Conservation (phyloP, 108 stramenopile species). For the Heterococcus sp. region DNA sequence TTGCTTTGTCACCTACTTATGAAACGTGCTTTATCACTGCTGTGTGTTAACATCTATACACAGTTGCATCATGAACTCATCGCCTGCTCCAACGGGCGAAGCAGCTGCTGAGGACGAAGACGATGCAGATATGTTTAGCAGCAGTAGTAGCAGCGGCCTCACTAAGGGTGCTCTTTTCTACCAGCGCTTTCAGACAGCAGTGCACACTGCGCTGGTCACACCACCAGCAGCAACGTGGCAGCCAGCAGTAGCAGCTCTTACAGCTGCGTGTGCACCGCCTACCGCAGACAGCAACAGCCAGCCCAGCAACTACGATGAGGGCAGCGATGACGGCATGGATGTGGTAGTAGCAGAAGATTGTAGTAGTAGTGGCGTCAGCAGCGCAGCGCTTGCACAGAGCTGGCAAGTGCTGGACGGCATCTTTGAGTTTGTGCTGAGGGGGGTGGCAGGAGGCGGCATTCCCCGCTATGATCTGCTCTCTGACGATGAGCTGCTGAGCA, state of each 20-base stretch:
- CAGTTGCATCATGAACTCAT: neutral
- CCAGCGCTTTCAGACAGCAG: constrained; percentile 13
- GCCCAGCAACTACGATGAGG: neutral
- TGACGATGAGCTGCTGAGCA: constrained; percentile 1
- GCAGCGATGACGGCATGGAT: neutral
- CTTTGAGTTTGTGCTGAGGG: constrained; percentile 2
- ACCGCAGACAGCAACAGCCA: neutral
- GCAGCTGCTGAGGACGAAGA: neutral
- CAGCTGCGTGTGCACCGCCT: neutral
- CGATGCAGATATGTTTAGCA: neutral
- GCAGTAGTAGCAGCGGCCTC: neutral
- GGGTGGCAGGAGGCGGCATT: neutral
- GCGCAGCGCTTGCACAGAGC: constrained; percentile 6
- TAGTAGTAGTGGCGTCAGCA: neutral
- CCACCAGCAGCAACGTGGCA: neutral
- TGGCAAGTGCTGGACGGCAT: constrained; percentile 30
- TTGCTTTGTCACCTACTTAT: no score
- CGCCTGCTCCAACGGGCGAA: neutral
- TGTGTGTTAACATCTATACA: no score
- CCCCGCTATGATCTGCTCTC: neutral
- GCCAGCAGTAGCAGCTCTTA: neutral
- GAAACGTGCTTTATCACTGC: no score
- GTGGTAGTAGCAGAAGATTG: neutral
- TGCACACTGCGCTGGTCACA: constrained; percentile 21
- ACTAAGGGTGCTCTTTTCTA: constrained; percentile 32